These are phyloP conservation scores for Trichoderma endophyticum DNA, from an alignment of 2,329 filamentous ascomycete species.

Conservation along the genomic window DNA sequence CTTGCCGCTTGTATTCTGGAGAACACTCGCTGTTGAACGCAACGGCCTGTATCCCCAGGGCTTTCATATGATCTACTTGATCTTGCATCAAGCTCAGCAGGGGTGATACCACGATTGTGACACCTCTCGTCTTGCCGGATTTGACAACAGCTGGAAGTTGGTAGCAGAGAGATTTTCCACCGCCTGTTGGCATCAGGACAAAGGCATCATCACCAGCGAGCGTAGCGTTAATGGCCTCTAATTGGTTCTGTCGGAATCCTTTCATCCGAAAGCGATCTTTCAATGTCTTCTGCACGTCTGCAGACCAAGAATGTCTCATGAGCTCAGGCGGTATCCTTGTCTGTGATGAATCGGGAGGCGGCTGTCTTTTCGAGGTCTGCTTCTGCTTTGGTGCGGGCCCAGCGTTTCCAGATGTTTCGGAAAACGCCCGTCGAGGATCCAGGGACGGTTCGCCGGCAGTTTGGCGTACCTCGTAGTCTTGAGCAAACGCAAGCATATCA, in stretches of 20 bases:
- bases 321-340: conserved; percentile 47
- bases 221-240: conserved; percentile 94
- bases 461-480: conserved; percentile 47
- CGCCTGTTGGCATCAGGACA: conserved; percentile 95
- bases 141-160: conserved; percentile 85
- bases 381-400: conserved; percentile 33
- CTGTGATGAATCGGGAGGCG: conserved; percentile 25
- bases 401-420: conserved; percentile 49
- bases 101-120: conserved; percentile 94
- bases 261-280: conserved; percentile 79
- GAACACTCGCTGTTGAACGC: conserved; percentile 77
- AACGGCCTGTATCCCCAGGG: conserved; percentile 73
- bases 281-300: conserved; percentile 76
- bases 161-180: conserved; percentile 95
- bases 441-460: conserved; percentile 26
- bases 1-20: conserved; percentile 57
- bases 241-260: conserved; percentile 85
- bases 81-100: conserved; percentile 96
- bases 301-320: conserved; percentile 76
- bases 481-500: conserved; percentile 51
- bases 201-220: conserved; percentile 85
- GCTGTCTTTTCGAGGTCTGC: conserved; percentile 32
- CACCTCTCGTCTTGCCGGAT: conserved; percentile 75
- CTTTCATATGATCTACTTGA: conserved; percentile 79
- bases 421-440: conserved; percentile 39